These are phyloP conservation scores for Bipolaris sorokiniana DNA, from an alignment of 2,329 filamentous ascomycete species.

Conservation along the genomic window DNA sequence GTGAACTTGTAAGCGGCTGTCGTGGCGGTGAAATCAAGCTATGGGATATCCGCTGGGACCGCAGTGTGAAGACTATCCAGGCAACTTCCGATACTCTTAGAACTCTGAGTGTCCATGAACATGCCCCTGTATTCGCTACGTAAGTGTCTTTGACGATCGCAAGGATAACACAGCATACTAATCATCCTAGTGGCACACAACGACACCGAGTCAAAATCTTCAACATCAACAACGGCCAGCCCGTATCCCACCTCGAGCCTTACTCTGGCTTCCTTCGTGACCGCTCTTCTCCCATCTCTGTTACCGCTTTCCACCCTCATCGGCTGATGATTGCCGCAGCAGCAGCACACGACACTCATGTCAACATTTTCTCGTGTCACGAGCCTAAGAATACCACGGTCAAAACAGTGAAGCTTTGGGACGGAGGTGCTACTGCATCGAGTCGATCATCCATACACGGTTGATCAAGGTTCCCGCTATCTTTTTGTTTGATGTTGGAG, in stretches of 20 bases:
- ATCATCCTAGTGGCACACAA: constrained; percentile 74
- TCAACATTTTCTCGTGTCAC: constrained; percentile 76
- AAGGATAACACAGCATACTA: constrained; percentile 47
- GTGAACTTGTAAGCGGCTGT: constrained; percentile 88
- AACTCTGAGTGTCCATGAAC: constrained; percentile 91
- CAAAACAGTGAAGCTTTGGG: constrained; percentile 45
- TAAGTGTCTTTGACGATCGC: constrained; percentile 59
- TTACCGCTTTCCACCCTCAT: constrained; percentile 95
- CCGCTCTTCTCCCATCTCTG: constrained; percentile 79
- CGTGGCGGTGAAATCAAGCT: constrained; percentile 91
- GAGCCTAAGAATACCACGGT: constrained; percentile 31
- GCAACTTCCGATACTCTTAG: constrained; percentile 79
- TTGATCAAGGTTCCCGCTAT: constrained; percentile 3
- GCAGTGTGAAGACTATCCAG: constrained; percentile 73
- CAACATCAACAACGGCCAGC: constrained; percentile 77
- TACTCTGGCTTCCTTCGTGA: constrained; percentile 88
- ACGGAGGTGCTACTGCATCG: constrained; percentile 30
- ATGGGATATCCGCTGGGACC: constrained; percentile 93
- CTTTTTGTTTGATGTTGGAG: not conserved
- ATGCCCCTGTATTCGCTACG: constrained; percentile 86
- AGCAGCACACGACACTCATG: constrained; percentile 83
- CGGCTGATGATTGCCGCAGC: constrained; percentile 88
- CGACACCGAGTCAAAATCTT: constrained; percentile 89
- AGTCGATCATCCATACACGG: constrained; percentile 29
- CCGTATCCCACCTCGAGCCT: constrained; percentile 84